Conservation (phyloP, 129 eudicot species). For the Centella asiatica region DNA sequence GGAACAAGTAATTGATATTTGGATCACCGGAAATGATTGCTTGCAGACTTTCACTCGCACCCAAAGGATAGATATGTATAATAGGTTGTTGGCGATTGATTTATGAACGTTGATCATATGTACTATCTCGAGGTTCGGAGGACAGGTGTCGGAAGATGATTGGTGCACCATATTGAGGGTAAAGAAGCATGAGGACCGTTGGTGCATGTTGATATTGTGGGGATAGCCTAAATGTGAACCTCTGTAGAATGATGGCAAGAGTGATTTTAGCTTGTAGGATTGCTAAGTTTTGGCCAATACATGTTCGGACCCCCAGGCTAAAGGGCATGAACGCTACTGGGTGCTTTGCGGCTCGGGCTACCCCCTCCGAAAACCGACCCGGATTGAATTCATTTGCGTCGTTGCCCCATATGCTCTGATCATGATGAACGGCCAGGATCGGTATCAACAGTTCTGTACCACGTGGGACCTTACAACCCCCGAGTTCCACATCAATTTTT, state of each 20-base stretch:
- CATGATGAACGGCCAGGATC: constrained; percentile 81
- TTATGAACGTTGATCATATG: constrained; percentile 22
- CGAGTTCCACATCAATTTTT: constrained; percentile 54
- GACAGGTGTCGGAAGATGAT: constrained; percentile 41
- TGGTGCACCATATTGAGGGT: constrained; percentile 83
- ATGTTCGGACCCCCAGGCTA: constrained; percentile 69
- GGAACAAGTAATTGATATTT: not conserved
- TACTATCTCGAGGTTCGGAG: constrained; percentile 13
- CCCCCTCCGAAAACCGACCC: constrained; percentile 59
- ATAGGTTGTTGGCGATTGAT: constrained; percentile 1
- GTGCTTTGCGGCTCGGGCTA: constrained; percentile 76
- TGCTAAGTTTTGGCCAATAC: constrained; percentile 87
- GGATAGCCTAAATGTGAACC: constrained; percentile 48
- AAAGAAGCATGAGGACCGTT: constrained; percentile 66
- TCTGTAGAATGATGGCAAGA: constrained; percentile 52
- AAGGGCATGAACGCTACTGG: constrained; percentile 76
- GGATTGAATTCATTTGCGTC: constrained; percentile 86
- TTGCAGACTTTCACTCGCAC: constrained; percentile 35
- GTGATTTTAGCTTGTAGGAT: constrained; percentile 70
- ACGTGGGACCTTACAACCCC: constrained; percentile 53
- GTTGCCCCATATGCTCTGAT: constrained; percentile 65
- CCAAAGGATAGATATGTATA: constrained; percentile 10
- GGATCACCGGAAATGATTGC: constrained; percentile 14
- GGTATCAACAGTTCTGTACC: constrained; percentile 82
- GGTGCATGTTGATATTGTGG: constrained; percentile 78